Conservation (phyloP, 148 eudicot genomes). For the Cornus suecica region DNA sequence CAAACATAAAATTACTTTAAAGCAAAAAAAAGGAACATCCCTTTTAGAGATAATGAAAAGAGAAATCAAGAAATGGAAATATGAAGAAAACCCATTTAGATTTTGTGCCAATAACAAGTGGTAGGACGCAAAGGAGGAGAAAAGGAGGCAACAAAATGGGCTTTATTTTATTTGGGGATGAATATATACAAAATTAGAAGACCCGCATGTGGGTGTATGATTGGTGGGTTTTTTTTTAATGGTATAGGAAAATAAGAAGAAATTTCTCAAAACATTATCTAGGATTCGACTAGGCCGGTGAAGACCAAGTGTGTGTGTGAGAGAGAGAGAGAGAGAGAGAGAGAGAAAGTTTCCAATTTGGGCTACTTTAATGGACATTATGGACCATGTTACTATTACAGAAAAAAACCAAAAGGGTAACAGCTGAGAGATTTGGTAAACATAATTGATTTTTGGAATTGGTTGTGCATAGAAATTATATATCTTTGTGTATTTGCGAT, state of each 20-base stretch:
- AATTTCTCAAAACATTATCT: not conserved
- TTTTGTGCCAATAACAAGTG: not conserved
- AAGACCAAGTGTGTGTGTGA: not conserved
- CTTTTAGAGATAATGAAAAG: slow-evolving; percentile 7
- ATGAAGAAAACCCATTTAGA: slow-evolving; percentile 4
- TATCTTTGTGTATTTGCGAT: not conserved
- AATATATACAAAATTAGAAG: not conserved
- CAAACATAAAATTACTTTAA: not conserved
- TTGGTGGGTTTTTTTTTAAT: slow-evolving; percentile 7
- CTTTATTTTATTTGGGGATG: not conserved
- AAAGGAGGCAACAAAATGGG: not conserved
- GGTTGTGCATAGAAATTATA: not conserved
- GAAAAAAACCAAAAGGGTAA: not conserved
- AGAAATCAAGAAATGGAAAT: not conserved
- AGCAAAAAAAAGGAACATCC: not conserved
- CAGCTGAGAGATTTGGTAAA: not conserved
- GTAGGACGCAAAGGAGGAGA: not conserved
- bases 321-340: not conserved
- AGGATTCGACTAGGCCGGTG: not conserved
- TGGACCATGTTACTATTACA: not conserved
- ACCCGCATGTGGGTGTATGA: not conserved
- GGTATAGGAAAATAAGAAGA: not conserved
- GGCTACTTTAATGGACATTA: not conserved
- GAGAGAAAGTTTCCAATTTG: not conserved
- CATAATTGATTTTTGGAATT: not conserved